Percentiles rank a stretch among this genome's conserved stretches.
Evolutionary conservation across 306 rosid genomes (phyloP).

Genomic region (Hylodesmum podocarpum): DNA sequence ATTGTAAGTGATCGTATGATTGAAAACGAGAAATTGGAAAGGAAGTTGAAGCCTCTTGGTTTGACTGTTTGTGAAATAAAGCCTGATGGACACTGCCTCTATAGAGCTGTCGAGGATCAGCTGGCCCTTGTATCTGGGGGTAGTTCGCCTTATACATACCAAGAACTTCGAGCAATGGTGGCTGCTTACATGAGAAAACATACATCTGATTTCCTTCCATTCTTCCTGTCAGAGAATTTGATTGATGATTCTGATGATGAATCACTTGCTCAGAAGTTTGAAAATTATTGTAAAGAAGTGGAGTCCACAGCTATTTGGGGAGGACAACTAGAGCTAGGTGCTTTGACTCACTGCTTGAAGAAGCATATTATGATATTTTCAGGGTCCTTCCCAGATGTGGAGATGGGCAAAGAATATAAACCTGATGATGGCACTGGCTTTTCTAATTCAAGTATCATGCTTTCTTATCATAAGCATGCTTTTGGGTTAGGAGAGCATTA

Average conservation of each 20-base stretch:
- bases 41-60: constrained; percentile 80
- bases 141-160: constrained; percentile 61
- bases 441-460: constrained; percentile 54
- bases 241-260: constrained; percentile 49
- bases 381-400: constrained; percentile 97
- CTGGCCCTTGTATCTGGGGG: constrained; percentile 56
- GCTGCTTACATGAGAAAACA: constrained; percentile 80
- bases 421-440: constrained; percentile 33
- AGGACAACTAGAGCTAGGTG: constrained; percentile 94
- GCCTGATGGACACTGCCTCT: constrained; percentile 97
- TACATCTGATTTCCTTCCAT: constrained; percentile 71
- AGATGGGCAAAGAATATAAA: constrained; percentile 95
- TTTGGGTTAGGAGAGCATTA: constrained; percentile 97
- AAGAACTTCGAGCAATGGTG: constrained; percentile 78
- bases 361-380: constrained; percentile 84
- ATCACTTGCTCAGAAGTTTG: constrained; percentile 60
- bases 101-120: constrained; percentile 87
- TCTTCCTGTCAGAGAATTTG: constrained; percentile 67
- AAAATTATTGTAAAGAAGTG: constrained; percentile 81
- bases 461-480: constrained; percentile 93
- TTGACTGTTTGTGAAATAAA: constrained; percentile 72
- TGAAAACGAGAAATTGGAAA: constrained; percentile 74
- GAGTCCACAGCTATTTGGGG: constrained; percentile 97
- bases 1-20: constrained; percentile 65
- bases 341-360: constrained; percentile 78